phyloP scores from a whole-genome alignment of 352 stramenopile genomes.

The Phytophthora kernoviae region DNA sequence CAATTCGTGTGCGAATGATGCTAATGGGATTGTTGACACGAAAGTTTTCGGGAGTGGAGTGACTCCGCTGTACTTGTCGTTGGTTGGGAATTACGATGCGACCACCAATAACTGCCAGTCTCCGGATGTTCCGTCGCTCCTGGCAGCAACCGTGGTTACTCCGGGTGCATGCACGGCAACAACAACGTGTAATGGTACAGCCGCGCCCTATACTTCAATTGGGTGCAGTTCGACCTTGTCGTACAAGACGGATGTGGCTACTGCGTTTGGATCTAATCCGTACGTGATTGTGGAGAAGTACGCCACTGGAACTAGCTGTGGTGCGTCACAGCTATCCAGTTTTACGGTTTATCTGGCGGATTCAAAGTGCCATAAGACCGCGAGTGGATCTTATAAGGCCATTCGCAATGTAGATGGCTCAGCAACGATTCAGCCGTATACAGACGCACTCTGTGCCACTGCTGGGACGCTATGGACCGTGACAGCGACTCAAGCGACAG shows the following conservation, averaged over 20 bases:
- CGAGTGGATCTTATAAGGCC: not conserved
- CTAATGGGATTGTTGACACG: constrained; percentile 3
- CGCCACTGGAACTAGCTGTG: not conserved
- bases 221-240: constrained; percentile 10
- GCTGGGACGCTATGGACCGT: not conserved
- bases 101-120: constrained; percentile 1
- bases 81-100: constrained; percentile 1
- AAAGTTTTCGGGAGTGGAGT: constrained; percentile 7
- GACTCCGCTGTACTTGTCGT: constrained; percentile 9
- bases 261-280: not conserved
- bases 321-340: not conserved
- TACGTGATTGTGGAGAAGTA: constrained; percentile 7
- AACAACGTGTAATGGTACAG: constrained; percentile 3
- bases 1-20: constrained; percentile 8
- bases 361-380: not conserved
- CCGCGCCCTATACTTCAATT: not conserved
- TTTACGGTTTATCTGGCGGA: not conserved
- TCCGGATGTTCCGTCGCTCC: not conserved
- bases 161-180: constrained; percentile 4
- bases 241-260: constrained; percentile 4
- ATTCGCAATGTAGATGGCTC: not conserved
- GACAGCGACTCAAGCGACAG: constrained; percentile 3
- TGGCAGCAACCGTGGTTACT: constrained; percentile 4
- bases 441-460: not conserved
- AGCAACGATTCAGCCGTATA: constrained; percentile 2